Evolutionary conservation across 2,329 filamentous ascomycete species (phyloP).

Genomic region (Sclerotinia glacialis): DNA sequence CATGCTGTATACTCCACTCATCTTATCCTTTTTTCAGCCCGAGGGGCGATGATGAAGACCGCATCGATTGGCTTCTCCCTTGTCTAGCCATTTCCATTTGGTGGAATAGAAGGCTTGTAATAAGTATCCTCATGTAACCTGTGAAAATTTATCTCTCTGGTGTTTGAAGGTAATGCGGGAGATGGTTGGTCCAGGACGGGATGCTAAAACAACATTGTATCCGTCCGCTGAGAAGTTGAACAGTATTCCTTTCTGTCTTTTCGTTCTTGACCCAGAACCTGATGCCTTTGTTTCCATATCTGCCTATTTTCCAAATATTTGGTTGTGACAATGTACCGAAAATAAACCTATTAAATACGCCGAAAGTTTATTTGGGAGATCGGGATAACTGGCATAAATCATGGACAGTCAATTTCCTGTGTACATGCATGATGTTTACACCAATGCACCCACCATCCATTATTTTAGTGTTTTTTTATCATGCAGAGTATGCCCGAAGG

Average conservation of each 20-base stretch:
- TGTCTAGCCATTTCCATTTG: neutral
- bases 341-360: neutral
- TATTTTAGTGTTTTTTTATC: neutral
- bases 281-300: neutral
- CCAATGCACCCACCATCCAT: neutral
- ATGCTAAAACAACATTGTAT: slow-evolving; percentile 42
- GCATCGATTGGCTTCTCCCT: slow-evolving; percentile 36
- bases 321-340: neutral
- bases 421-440: neutral
- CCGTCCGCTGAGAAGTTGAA: slow-evolving; percentile 35
- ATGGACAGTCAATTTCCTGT: neutral
- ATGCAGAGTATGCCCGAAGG: neutral
- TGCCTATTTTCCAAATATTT: neutral
- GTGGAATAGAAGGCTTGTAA: slow-evolving; percentile 37
- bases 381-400: neutral
- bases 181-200: slow-evolving; percentile 40
- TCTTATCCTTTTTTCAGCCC: slow-evolving; percentile 39
- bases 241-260: neutral
- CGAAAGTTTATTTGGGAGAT: neutral
- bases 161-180: slow-evolving; percentile 21
- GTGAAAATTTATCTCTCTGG: slow-evolving; percentile 43
- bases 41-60: slow-evolving; percentile 45
- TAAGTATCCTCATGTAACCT: slow-evolving; percentile 47
- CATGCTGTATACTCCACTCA: slow-evolving; percentile 43
- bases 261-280: neutral